These are phyloP conservation scores for Diaporthe citriasiana DNA, from an alignment of 2,329 filamentous ascomycete genomes.

Conservation along the genomic window DNA sequence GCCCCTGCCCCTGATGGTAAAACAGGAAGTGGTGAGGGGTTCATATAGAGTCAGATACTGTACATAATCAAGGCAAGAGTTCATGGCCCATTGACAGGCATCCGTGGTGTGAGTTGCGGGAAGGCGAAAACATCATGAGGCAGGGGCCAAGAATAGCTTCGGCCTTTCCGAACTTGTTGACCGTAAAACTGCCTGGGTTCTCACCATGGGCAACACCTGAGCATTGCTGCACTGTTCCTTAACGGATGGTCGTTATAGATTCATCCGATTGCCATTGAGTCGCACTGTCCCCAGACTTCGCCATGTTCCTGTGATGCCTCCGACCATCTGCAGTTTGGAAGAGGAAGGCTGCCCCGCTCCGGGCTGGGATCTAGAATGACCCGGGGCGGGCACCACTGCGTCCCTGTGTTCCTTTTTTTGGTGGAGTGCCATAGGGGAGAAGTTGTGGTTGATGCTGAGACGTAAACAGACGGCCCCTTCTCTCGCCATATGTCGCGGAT, in stretches of 20 bases:
- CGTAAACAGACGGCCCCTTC: background rate
- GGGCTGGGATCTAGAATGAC: slow-evolving; percentile 4
- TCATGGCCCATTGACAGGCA: slow-evolving; percentile 1
- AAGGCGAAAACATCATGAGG: slow-evolving; percentile 28
- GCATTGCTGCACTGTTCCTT: background rate
- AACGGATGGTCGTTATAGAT: slow-evolving; percentile 7
- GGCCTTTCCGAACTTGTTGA: slow-evolving; percentile 20
- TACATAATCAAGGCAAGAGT: slow-evolving; percentile 1
- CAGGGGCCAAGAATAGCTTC: slow-evolving; percentile 25
- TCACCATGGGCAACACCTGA: background rate
- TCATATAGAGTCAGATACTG: slow-evolving; percentile 5
- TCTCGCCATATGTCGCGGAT: slow-evolving; percentile 1
- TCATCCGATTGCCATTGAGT: background rate
- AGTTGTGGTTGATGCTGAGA: slow-evolving; percentile 8
- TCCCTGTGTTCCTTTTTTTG: background rate
- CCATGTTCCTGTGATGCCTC: slow-evolving; percentile 10
- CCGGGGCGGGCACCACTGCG: background rate
- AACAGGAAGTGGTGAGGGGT: slow-evolving; percentile 4
- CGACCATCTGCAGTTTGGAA: background rate
- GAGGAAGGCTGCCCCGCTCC: slow-evolving; percentile 12
- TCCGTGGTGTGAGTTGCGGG: slow-evolving; percentile 17
- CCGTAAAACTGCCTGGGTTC: background rate
- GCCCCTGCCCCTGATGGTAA: background rate
- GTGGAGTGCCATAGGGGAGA: background rate
- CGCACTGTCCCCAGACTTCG: background rate